These are phyloP conservation scores for Aurifilum marmelostoma DNA, from an alignment of 2,329 filamentous ascomycete genomes.

Conservation along the genomic window DNA sequence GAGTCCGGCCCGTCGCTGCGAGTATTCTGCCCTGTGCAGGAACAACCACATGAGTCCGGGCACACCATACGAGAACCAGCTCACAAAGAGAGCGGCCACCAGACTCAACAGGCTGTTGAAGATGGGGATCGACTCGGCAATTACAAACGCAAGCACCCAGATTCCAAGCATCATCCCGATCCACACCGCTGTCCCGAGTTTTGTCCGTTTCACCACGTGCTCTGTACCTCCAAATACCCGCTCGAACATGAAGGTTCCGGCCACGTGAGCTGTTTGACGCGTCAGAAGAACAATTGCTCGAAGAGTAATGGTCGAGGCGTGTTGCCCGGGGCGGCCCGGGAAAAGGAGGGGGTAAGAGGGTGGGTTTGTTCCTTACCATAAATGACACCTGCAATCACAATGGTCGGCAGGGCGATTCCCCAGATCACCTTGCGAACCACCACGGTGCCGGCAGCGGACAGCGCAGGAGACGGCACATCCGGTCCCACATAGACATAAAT, in stretches of 20 bases:
- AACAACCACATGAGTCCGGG: conserved; percentile 53
- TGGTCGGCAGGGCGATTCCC: conserved; percentile 70
- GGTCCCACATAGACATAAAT: conserved; percentile 70
- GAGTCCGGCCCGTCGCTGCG: conserved; percentile 40
- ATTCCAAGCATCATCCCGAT: conserved; percentile 55
- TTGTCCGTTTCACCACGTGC: conserved; percentile 55
- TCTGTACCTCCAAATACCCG: conserved; percentile 64
- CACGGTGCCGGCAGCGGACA: conserved; percentile 59
- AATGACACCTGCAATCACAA: conserved; percentile 72
- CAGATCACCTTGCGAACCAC: conserved; percentile 67
- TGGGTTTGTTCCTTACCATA: conserved; percentile 41
- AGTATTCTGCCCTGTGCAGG: conserved; percentile 49
- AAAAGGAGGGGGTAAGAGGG: not conserved
- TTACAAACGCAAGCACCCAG: conserved; percentile 67
- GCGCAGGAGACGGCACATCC: conserved; percentile 65
- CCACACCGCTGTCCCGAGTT: conserved; percentile 60
- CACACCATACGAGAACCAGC: conserved; percentile 65
- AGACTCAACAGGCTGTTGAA: conserved; percentile 69
- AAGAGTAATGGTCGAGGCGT: no score
- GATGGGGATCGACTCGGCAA: conserved; percentile 70
- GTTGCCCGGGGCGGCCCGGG: no score
- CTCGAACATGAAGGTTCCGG: conserved; percentile 67
- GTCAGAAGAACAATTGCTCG: not conserved
- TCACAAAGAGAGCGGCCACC: conserved; percentile 65
- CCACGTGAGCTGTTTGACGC: conserved; percentile 55